Base-by-base conservation (phyloP, 805 yeast species). In the Tetrapisispora nanseiensis region DNA sequence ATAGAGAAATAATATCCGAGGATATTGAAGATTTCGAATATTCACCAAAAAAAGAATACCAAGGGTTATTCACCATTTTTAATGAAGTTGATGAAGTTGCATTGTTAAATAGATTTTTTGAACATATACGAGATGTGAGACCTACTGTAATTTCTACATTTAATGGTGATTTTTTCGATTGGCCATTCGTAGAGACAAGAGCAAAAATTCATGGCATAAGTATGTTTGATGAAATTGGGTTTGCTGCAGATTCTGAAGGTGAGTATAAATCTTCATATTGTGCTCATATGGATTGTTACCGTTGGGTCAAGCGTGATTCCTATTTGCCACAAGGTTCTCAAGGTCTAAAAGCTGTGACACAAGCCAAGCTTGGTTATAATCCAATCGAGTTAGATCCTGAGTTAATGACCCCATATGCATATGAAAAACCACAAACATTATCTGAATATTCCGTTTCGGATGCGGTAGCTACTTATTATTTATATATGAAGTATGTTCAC, bases 371-470 rank as follows among this genome's bases (percentile, higher is more conserved):
- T 43, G 98, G 98, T 6, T 92, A 92, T 56, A 87, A 90, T 56
- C 99, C 99, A 4, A 80, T 89, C 13, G 98, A 92, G 63, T 69
- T 92, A 45, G 98, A 92, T 54, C 99, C 99, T 0, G 99, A 92
- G 63, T 68, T 89, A 39, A 92, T 92, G 99, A 87, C 97, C 0
- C 97, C 97, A 0, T 92, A 90, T 61, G 99, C 99, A 3, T 78
- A 81, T 51, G 95, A 89, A 55, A 77, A 82, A 52, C 98, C 99
- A 1, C 97, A 92, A 56, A 66, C 82, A 3, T 65, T 92, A 40
- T 86, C 98, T 0, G 98, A 94, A 59, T 92, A 92, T 62, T 94
- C 98, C 1, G 99, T 92, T 22, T 94, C 98, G 44, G 99, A 92
- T 71, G 99, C 99, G 11, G 98, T 94, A 31, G 98, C 98, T 4